Percentiles rank a stretch among this genome's conserved stretches.
Conservation (phyloP, 768 basidiomycete genomes). For the Harrya chromipes region DNA sequence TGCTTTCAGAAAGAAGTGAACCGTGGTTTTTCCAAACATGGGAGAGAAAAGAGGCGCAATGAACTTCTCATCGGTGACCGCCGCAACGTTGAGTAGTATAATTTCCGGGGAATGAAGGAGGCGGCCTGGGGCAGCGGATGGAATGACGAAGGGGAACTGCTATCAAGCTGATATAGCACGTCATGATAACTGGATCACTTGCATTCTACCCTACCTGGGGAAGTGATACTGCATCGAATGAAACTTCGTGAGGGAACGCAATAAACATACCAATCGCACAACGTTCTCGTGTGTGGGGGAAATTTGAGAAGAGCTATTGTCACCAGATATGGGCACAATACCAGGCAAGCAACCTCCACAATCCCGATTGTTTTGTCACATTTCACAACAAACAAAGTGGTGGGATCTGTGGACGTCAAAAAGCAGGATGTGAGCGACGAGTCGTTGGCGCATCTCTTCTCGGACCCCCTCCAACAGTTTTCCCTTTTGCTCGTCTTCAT, state of each 20-base stretch:
- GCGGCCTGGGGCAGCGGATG: slow-evolving; percentile 7
- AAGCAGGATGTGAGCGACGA: slow-evolving; percentile 14
- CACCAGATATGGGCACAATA: slow-evolving; percentile 22
- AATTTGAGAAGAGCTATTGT: slow-evolving; percentile 17
- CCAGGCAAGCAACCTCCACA: slow-evolving; percentile 17
- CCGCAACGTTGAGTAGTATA: slow-evolving; percentile 12
- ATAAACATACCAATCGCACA: slow-evolving; percentile 20
- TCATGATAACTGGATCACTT: slow-evolving; percentile 6
- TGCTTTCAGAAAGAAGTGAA: slow-evolving; percentile 8
- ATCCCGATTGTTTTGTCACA: slow-evolving; percentile 15
- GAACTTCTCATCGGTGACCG: slow-evolving; percentile 12
- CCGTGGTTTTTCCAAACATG: not conserved
- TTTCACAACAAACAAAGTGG: slow-evolving; percentile 34
- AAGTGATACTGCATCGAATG: slow-evolving; percentile 21
- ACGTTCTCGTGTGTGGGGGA: slow-evolving; percentile 20
- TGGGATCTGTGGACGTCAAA: slow-evolving; percentile 19
- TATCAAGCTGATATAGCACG: slow-evolving; percentile 4
- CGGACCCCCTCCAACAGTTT: slow-evolving; percentile 2
- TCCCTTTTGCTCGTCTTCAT: slow-evolving; percentile 10
- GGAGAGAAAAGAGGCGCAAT: slow-evolving; percentile 5
- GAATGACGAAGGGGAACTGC: slow-evolving; percentile 13
- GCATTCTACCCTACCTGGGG: slow-evolving; percentile 9
- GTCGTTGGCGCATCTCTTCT: slow-evolving; percentile 2
- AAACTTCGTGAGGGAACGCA: slow-evolving; percentile 18
- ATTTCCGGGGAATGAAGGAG: slow-evolving; percentile 30